Conservation (phyloP, 148 eudicot genomes). For the Vaccinium macrocarpon region DNA sequence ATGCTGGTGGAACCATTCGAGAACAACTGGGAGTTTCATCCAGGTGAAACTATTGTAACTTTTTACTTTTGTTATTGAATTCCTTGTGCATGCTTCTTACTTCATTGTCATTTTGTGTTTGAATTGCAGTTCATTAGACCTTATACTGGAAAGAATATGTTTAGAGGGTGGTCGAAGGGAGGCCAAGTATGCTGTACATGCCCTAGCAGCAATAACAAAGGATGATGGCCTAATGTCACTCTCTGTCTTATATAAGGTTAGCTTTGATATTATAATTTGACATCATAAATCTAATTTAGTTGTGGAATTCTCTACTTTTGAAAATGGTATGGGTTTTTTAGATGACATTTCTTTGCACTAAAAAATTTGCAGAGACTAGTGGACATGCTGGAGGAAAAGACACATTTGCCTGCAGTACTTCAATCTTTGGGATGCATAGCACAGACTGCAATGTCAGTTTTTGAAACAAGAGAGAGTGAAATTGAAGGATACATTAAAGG, state of each 20-base stretch:
- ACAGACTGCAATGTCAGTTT: slow-evolving; percentile 93
- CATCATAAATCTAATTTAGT: not conserved
- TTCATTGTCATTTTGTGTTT: slow-evolving; percentile 13
- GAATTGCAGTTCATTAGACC: slow-evolving; percentile 80
- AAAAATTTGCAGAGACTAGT: slow-evolving; percentile 77
- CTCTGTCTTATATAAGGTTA: slow-evolving; percentile 94
- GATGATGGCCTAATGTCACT: slow-evolving; percentile 94
- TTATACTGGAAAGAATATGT: slow-evolving; percentile 85
- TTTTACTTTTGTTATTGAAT: slow-evolving; percentile 2
- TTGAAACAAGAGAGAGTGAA: slow-evolving; percentile 92
- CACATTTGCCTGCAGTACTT: slow-evolving; percentile 84
- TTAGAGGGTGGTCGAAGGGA: slow-evolving; percentile 93
- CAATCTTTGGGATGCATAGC: slow-evolving; percentile 98
- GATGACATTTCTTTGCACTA: slow-evolving; percentile 7
- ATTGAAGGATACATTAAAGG: slow-evolving; percentile 64
- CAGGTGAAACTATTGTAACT: slow-evolving; percentile 43
- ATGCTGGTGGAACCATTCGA: slow-evolving; percentile 92
- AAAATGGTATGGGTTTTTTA: slow-evolving; percentile 10
- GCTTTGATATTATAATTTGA: not conserved
- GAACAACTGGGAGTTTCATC: slow-evolving; percentile 85
- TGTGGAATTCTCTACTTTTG: not conserved
- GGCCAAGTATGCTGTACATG: slow-evolving; percentile 98
- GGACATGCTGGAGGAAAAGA: slow-evolving; percentile 82
- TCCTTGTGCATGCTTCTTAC: slow-evolving; percentile 3
- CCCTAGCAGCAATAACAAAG: slow-evolving; percentile 92